phyloP scores from a whole-genome alignment of 257 asterid genomes.

The Capsicum chinense region DNA sequence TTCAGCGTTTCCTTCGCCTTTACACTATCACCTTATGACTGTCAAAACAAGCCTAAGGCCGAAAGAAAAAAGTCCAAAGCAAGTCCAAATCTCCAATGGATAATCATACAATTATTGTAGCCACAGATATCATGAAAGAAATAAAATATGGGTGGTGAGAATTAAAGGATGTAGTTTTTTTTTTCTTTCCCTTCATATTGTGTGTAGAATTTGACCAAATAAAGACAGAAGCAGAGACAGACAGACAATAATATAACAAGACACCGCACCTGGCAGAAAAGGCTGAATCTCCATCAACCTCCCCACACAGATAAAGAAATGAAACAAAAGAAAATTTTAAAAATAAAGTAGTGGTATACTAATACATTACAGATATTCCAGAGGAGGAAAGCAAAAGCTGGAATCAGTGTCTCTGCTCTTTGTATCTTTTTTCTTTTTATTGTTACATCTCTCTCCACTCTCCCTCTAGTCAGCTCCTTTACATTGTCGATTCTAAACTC shows the following conservation, averaged over 20 bases:
- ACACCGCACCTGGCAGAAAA: constrained; percentile 16
- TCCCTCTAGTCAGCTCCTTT: background rate
- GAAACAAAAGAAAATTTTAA: background rate
- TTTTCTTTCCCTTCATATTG: background rate
- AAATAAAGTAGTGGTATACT: background rate
- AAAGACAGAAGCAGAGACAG: background rate
- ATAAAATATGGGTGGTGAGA: background rate
- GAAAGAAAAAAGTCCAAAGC: background rate
- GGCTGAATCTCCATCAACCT: constrained; percentile 29
- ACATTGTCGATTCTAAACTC: background rate
- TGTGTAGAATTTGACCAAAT: background rate
- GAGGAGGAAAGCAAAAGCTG: constrained; percentile 48
- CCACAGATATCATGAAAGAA: background rate
- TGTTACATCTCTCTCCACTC: background rate
- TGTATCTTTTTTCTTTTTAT: background rate
- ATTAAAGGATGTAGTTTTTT: background rate
- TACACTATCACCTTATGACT: constrained; percentile 21
- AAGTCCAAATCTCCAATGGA: background rate
- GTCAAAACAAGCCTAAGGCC: background rate
- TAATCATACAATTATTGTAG: background rate
- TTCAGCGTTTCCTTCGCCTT: constrained; percentile 21
- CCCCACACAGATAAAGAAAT: background rate
- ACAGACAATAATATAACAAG: constrained; percentile 15
- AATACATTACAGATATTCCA: constrained; percentile 26
- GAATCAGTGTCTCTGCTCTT: constrained; percentile 19